Percentiles rank a stretch among this genome's conserved stretches.
Conservation (phyloP, 164 flowering plant species). For the Kalanchoe fedtschenkoi region DNA sequence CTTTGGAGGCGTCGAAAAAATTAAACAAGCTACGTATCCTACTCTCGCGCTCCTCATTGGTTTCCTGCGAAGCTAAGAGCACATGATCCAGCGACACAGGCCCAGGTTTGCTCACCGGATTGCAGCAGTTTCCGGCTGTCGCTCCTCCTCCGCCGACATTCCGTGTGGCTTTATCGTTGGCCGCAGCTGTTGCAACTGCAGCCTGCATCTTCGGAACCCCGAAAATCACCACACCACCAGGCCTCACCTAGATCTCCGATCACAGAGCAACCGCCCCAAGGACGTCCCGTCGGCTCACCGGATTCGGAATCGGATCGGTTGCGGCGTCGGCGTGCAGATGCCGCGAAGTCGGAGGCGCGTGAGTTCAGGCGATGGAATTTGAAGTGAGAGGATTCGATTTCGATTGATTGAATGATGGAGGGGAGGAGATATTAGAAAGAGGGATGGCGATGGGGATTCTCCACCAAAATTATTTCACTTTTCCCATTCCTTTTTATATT, state of each 20-base stretch:
- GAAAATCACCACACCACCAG: not conserved
- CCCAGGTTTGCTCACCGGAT: slow-evolving; percentile 56
- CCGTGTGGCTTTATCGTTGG: not conserved
- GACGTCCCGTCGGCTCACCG: too few relatives aligned
- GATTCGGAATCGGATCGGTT: not conserved
- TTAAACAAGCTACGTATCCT: slow-evolving; percentile 62
- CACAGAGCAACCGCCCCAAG: not conserved
- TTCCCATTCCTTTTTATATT: too few relatives aligned
- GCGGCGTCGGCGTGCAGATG: not conserved
- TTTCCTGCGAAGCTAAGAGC: slow-evolving; percentile 60
- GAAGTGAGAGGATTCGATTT: too few relatives aligned
- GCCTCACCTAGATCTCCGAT: not conserved
- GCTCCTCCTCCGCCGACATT: not conserved
- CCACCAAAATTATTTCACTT: too few relatives aligned
- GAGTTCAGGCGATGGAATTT: not conserved
- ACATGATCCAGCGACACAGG: slow-evolving; percentile 82
- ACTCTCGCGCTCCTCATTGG: slow-evolving; percentile 72
- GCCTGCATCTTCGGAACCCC: not conserved
- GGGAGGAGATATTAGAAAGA: not conserved
- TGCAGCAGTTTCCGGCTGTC: slow-evolving; percentile 22
- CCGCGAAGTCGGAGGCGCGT: not conserved
- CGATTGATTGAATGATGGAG: too few relatives aligned
- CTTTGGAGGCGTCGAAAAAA: slow-evolving; percentile 54
- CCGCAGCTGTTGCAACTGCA: slow-evolving; percentile 5
- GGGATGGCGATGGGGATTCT: too few relatives aligned